A percentile compares a stretch with the other conserved stretches of the same genome.
Evolutionary conservation across 345 rosid genomes (phyloP).

Genomic region (Citrus inodora): DNA sequence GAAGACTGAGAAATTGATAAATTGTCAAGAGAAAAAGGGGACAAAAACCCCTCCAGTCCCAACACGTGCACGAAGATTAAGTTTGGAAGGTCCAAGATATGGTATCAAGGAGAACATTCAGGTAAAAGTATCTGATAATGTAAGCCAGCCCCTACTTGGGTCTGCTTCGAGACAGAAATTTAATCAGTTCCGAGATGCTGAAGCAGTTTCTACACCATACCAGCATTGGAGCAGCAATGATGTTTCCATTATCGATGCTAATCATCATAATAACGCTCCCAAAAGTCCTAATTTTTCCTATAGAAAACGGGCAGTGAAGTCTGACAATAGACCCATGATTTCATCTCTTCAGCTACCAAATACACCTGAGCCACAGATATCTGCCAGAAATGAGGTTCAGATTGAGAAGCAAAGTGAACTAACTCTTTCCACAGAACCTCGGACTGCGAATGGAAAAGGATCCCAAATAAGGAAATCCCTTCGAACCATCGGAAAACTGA

Average conservation of each 20-base stretch:
- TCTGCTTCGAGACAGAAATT: constrained; percentile 24
- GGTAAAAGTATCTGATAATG: constrained; percentile 20
- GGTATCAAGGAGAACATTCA: constrained; percentile 33
- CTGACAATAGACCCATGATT: constrained; percentile 44
- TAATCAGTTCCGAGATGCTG: constrained; percentile 32
- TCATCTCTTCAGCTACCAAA: constrained; percentile 50
- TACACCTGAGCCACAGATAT: constrained; percentile 51
- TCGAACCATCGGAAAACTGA: constrained; percentile 78
- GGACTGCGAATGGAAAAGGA: constrained; percentile 47
- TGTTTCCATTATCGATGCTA: constrained; percentile 27
- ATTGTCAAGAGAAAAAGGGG: constrained; percentile 41
- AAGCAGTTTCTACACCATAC: constrained; percentile 26
- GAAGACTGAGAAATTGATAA: constrained; percentile 35
- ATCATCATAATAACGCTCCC: constrained; percentile 29
- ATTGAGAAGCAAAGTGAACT: constrained; percentile 27
- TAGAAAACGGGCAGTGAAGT: constrained; percentile 33
- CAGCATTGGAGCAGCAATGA: constrained; percentile 22
- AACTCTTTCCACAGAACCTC: constrained; percentile 41
- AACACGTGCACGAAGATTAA: constrained; percentile 49
- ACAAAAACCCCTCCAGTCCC: constrained; percentile 45
- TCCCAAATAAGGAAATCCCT: constrained; percentile 83
- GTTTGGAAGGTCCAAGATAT: constrained; percentile 63
- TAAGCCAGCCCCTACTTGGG: constrained; percentile 19
- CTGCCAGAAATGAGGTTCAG: constrained; percentile 42
- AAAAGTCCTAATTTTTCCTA: constrained; percentile 58